Evolutionary conservation across 1,284 basidiomycete species (phyloP).

Genomic region (Fistulinella staudtii): DNA sequence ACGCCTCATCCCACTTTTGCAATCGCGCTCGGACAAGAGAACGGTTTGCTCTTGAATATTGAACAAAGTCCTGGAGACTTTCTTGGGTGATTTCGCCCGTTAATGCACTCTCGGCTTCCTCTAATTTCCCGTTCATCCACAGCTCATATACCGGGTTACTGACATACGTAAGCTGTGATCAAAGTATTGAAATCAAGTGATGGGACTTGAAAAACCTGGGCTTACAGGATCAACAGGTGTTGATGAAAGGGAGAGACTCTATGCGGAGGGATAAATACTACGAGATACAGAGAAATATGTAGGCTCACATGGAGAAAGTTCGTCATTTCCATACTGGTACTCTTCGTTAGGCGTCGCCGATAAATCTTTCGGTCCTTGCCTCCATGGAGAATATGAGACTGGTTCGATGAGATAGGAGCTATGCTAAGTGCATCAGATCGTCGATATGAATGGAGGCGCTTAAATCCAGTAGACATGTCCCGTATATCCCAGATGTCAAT

Average conservation of each 20-base stretch:
- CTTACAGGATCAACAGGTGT: neutral
- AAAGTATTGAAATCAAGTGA: neutral
- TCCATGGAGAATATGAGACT: neutral
- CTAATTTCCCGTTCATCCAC: conserved; percentile 1
- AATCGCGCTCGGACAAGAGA: neutral
- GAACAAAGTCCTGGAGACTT: neutral
- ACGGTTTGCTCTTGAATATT: conserved; percentile 6
- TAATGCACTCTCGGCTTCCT: neutral
- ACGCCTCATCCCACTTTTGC: neutral
- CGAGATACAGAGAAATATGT: neutral
- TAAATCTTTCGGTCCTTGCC: neutral
- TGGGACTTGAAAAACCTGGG: neutral
- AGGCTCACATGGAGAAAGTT: neutral
- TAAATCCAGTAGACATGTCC: too few relatives aligned
- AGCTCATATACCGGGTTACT: neutral
- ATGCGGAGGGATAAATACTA: neutral
- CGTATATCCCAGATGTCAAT: conserved; percentile 14
- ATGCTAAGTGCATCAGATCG: neutral
- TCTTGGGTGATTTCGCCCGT: neutral
- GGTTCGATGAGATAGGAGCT: conserved; percentile 5
- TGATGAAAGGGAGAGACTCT: neutral
- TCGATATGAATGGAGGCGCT: neutral
- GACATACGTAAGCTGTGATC: conserved; percentile 5
- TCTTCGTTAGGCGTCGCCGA: neutral
- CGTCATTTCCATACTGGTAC: neutral